A percentile compares a stretch with the other conserved stretches of the same genome.
phyloP scores from a whole-genome alignment of 305 asterid genomes.

The Solanum aculeatissimum region DNA sequence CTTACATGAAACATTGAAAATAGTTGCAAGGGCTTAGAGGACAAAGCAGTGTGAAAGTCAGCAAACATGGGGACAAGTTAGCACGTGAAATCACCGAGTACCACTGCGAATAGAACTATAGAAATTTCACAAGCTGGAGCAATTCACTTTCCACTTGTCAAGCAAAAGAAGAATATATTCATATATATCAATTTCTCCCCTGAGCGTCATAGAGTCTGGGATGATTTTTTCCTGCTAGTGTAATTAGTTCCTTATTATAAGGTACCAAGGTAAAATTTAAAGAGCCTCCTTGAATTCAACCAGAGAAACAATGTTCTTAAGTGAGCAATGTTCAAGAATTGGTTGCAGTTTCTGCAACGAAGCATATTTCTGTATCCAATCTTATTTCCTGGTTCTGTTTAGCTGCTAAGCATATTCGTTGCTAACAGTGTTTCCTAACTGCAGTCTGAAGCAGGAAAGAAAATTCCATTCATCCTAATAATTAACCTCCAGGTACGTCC shows the following conservation, averaged over 20 bases:
- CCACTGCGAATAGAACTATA: neutral
- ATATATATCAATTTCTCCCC: neutral
- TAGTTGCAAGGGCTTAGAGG: neutral
- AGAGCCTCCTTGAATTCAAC: neutral
- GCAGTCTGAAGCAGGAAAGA: conserved; percentile 84
- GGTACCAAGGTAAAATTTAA: neutral
- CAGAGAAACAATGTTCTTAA: neutral
- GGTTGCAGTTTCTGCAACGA: neutral
- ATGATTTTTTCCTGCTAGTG: neutral
- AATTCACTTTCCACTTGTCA: neutral
- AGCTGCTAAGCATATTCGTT: neutral
- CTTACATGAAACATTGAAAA: neutral
- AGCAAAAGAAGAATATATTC: neutral
- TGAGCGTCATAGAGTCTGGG: neutral
- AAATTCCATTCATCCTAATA: conserved; percentile 68
- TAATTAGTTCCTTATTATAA: neutral
- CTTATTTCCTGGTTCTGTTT: neutral
- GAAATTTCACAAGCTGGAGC: neutral
- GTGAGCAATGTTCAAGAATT: neutral
- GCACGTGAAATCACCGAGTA: neutral
- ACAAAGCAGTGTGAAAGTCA: neutral
- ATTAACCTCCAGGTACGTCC: conserved; percentile 77
- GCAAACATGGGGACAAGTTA: neutral
- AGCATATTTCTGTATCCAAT: neutral
- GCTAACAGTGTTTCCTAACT: conserved; percentile 23